Base-by-base conservation (phyloP, 2,329 filamentous ascomycete genomes). In the Rhytidhysteron rufulum region DNA sequence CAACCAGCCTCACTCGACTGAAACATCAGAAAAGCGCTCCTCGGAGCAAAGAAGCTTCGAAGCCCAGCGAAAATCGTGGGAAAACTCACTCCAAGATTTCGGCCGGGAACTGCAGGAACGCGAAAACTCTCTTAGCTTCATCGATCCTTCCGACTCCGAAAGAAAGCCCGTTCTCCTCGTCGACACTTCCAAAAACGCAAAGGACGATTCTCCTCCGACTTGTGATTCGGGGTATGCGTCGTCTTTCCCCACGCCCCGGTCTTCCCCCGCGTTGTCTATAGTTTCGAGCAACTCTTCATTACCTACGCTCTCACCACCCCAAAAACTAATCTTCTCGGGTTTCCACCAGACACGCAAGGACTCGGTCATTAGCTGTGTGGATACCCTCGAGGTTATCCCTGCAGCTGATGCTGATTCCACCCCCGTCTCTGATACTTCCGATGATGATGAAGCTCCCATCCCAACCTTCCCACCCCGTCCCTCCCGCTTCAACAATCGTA, bases 401-500 rank as follows among this genome's bases (percentile, higher is more conserved):
- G 24, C 44, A 16, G 41, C 47, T 16, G 45, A 54, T 19, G 48
- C 54, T 17, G 46, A 9, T 53, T 54, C 13, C 57, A 57, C 37
- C 54, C 37, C 63, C 62, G 11, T 57, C 61, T 16, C 52, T 62
- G 39, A 57, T 54, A 21, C 49, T 62, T 17, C 55, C 55, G 5
- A 53, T 53, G n/a, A 9, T n/a, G 24, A 47, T 4, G 52, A 55
- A 20, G 39, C 37, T 8, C 43, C 47, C 25, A 31, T 40, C 11
- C 31, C 45, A 17, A 17, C 34, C 25, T 32, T 9, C 39, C 32
- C 44, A 43, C 18, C 43, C 53, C n/a, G 55, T 58, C 33, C 53
- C 62, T 17, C 52, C 53, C 17, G 62, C 59, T 36, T 62, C 60
- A 52, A 57, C 57, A 10, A 58, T 51, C 9, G 63, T 62, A 6